Evolutionary conservation across 1,284 basidiomycete genomes (phyloP).

Genomic region (Naganishia albida): DNA sequence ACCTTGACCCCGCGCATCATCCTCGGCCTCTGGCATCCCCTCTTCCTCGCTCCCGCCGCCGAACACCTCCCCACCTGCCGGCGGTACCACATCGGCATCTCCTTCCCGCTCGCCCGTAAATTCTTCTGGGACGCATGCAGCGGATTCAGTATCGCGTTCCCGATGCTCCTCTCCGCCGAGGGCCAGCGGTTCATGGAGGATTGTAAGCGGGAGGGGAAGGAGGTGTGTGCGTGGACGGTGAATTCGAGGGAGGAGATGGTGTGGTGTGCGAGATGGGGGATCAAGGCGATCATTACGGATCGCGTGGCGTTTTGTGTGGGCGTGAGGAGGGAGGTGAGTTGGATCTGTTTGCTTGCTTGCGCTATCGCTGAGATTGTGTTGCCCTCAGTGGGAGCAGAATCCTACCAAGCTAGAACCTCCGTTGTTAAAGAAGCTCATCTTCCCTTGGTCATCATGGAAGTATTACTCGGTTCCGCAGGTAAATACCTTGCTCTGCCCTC

Average conservation of each 20-base stretch:
- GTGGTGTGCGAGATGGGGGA: slow-evolving; percentile 85
- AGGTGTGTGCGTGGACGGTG: slow-evolving; percentile 93
- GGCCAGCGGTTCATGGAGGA: slow-evolving; percentile 70
- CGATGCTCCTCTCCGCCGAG: slow-evolving; percentile 68
- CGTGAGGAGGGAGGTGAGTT: slow-evolving; percentile 48
- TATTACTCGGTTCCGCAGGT: slow-evolving; percentile 52
- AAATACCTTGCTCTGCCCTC: slow-evolving; percentile 7
- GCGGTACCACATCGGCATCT: slow-evolving; percentile 83
- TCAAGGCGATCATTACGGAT: slow-evolving; percentile 90
- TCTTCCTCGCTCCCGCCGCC: slow-evolving; percentile 79
- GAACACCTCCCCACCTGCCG: slow-evolving; percentile 70
- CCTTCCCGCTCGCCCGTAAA: slow-evolving; percentile 66
- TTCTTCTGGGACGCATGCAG: slow-evolving; percentile 93
- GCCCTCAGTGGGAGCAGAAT: slow-evolving; percentile 28
- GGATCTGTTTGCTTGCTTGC: neutral
- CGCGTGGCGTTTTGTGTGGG: slow-evolving; percentile 46
- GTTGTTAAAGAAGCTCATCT: slow-evolving; percentile 42
- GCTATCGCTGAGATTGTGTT: neutral
- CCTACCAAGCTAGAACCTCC: slow-evolving; percentile 37
- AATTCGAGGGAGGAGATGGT: slow-evolving; percentile 91
- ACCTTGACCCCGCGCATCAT: slow-evolving; percentile 83
- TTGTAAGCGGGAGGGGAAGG: slow-evolving; percentile 79
- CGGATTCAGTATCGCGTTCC: slow-evolving; percentile 85
- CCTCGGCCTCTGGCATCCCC: slow-evolving; percentile 86
- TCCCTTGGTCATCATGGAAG: slow-evolving; percentile 51